Evolutionary conservation across 2,329 filamentous ascomycete species (phyloP).

Genomic region (Hymenoscyphus salicellus): DNA sequence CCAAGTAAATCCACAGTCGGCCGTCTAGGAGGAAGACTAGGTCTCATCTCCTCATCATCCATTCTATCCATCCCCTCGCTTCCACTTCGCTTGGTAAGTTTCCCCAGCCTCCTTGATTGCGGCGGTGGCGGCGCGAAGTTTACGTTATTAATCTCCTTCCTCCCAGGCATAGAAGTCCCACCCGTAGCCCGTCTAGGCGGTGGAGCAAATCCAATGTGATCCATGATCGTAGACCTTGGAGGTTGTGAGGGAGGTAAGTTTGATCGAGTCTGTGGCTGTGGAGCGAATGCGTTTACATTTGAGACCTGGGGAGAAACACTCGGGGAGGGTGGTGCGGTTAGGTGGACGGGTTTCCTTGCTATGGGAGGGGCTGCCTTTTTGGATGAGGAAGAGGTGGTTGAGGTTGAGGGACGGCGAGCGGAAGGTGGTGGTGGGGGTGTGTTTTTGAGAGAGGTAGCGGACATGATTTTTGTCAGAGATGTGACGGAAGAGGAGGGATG

Average conservation of each 20-base stretch:
- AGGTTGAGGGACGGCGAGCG: slow-evolving; percentile 27
- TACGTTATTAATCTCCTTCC: slow-evolving; percentile 14
- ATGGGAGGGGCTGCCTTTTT: slow-evolving; percentile 36
- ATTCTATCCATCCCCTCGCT: neutral
- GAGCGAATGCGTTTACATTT: slow-evolving; percentile 16
- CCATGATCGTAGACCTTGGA: slow-evolving; percentile 14
- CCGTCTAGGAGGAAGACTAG: slow-evolving; percentile 30
- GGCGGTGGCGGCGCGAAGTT: slow-evolving; percentile 31
- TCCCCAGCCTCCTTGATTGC: slow-evolving; percentile 25
- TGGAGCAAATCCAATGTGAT: slow-evolving; percentile 26
- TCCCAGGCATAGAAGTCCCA: slow-evolving; percentile 7
- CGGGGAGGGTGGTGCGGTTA: slow-evolving; percentile 26
- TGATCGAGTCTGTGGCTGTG: slow-evolving; percentile 12
- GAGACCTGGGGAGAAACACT: slow-evolving; percentile 25
- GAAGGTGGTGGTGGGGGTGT: slow-evolving; percentile 17
- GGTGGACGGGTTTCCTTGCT: slow-evolving; percentile 35
- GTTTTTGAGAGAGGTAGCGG: slow-evolving; percentile 20
- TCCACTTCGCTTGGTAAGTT: slow-evolving; percentile 14
- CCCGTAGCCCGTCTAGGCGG: slow-evolving; percentile 26
- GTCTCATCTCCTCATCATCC: slow-evolving; percentile 25
- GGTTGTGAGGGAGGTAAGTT: slow-evolving; percentile 13
- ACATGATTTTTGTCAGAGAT: slow-evolving; percentile 19
- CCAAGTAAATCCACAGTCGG: slow-evolving; percentile 30
- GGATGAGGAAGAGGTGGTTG: slow-evolving; percentile 29
- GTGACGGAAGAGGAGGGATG: slow-evolving; percentile 16